These are phyloP conservation scores for Gamarada debralockiae DNA, from an alignment of 495 filamentous ascomycete genomes.

Conservation along the genomic window DNA sequence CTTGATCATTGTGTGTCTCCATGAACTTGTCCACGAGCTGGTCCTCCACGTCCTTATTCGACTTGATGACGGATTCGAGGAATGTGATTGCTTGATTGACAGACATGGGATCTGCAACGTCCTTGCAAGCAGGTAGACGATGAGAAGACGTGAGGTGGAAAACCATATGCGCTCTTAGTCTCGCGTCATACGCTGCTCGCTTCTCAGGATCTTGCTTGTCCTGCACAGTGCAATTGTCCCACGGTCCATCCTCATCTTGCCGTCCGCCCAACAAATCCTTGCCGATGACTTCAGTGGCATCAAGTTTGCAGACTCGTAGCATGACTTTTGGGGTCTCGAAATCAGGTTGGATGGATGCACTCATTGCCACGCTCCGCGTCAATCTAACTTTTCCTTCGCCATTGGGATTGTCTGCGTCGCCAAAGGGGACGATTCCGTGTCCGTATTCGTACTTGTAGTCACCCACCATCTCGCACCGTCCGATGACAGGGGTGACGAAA, in stretches of 20 bases:
- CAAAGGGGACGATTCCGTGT: conserved; percentile 17
- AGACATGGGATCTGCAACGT: conserved; percentile 6
- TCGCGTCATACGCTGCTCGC: conserved; percentile 14
- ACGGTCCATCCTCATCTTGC: conserved; percentile 8
- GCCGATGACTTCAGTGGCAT: conserved; percentile 5
- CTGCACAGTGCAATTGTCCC: conserved; percentile 3
- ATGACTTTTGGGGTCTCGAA: conserved; percentile 19
- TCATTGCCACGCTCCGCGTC: conserved; percentile 19
- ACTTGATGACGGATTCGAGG: conserved; percentile 11
- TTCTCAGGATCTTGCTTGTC: conserved; percentile 14
- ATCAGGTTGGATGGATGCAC: conserved; percentile 22
- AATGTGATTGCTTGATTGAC: conserved; percentile 5
- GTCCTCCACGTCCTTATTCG: background rate
- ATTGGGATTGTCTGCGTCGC: background rate
- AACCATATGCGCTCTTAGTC: conserved; percentile 14
- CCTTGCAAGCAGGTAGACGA: conserved; percentile 9
- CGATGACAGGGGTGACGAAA: conserved; percentile 20
- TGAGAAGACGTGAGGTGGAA: conserved; percentile 11
- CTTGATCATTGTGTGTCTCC: background rate
- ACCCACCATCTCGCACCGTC: conserved; percentile 17
- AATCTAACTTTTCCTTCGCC: conserved; percentile 5
- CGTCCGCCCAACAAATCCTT: background rate
- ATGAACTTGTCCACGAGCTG: conserved; percentile 13
- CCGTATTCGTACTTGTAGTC: conserved; percentile 17
- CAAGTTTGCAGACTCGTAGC: conserved; percentile 14